A percentile compares a stretch with the other conserved stretches of the same genome.
These are phyloP conservation scores for barrel medic (Medicago truncatula) DNA, from an alignment of 306 rosid species.

Conservation along the genomic window DNA sequence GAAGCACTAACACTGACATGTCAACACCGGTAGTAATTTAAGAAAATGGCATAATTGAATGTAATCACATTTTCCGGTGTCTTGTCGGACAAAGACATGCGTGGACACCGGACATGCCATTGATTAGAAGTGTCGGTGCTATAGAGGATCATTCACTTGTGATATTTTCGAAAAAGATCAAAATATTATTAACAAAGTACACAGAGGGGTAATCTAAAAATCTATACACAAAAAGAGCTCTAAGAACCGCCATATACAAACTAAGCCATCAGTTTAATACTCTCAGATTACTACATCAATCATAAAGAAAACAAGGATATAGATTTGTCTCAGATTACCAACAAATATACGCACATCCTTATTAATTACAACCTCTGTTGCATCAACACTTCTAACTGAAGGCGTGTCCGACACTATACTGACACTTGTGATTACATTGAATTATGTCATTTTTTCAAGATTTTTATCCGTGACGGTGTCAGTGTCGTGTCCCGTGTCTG, in stretches of 20 bases:
- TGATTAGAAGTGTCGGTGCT: too few species aligned
- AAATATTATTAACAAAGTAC: not conserved
- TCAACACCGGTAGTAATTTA: too few species aligned
- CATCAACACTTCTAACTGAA: not conserved
- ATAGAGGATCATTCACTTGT: too few species aligned
- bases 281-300: not conserved
- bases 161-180: not conserved
- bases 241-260: not conserved
- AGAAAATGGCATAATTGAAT: too few species aligned
- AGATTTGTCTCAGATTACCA: not conserved
- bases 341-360: not conserved
- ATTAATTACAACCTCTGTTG: not conserved
- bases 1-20: too few species aligned
- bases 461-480: not conserved
- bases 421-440: not conserved
- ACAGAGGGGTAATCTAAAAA: not conserved
- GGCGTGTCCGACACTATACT: not conserved
- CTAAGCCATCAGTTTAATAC: not conserved
- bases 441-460: not conserved
- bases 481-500: not conserved
- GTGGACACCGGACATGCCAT: too few species aligned
- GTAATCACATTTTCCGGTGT: too few species aligned
- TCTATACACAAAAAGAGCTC: not conserved
- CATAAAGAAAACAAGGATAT: not conserved
- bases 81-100: too few species aligned